phyloP scores from a whole-genome alignment of 2,329 filamentous ascomycete species.

The Pyricularia sp. region DNA sequence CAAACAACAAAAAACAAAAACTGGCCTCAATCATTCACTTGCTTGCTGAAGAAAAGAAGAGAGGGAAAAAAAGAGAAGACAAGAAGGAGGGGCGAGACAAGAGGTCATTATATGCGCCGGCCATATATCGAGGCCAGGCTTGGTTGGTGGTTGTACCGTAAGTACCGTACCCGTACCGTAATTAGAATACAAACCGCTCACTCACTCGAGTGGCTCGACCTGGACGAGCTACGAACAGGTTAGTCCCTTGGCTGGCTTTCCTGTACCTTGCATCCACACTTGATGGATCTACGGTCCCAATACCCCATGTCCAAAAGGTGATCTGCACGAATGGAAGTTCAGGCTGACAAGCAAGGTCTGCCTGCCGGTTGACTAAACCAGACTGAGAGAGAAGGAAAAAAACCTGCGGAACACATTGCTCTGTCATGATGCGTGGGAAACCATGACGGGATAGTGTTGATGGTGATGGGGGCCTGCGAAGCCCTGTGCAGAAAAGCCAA shows the following conservation, averaged over 20 bases:
- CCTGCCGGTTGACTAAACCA: not conserved
- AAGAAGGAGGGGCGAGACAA: conserved; percentile 24
- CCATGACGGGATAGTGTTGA: not conserved
- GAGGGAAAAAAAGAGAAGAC: conserved; percentile 31
- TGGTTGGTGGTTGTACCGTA: conserved; percentile 12
- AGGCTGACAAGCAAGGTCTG: not conserved
- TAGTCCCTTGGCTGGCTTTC: not conserved
- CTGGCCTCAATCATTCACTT: conserved; percentile 42
- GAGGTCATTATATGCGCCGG: conserved; percentile 30
- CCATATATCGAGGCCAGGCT: conserved; percentile 19
- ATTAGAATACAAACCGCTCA: not conserved
- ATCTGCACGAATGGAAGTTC: not conserved
- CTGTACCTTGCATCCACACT: not conserved
- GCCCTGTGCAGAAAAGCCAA: conserved; percentile 14
- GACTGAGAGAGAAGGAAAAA: not conserved
- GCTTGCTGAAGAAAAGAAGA: conserved; percentile 56
- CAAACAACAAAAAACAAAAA: conserved; percentile 41
- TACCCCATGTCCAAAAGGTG: not conserved
- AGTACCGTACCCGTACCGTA: not conserved
- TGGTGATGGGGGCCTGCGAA: conserved; percentile 5
- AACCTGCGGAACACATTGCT: not conserved
- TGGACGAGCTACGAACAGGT: not conserved
- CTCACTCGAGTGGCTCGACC: not conserved
- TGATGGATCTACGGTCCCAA: not conserved
- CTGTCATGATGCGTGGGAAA: not conserved